These are phyloP conservation scores for Massariosphaeria phaeospora DNA, from an alignment of 495 filamentous ascomycete genomes.

Conservation along the genomic window DNA sequence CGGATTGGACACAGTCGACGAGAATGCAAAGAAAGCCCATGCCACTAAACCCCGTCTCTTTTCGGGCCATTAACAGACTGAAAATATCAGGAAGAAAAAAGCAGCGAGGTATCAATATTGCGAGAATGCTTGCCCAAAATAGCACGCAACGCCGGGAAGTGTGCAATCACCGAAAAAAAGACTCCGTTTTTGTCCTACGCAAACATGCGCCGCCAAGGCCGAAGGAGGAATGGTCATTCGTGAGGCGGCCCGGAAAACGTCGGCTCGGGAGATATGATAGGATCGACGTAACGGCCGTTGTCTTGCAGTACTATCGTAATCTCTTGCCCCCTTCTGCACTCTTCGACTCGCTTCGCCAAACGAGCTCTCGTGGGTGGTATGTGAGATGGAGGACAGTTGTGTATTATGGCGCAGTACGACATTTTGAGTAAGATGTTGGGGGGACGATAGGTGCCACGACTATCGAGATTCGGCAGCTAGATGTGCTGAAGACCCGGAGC, in stretches of 20 bases:
- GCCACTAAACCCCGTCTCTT: constrained; percentile 1
- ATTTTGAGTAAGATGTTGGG: constrained; percentile 1
- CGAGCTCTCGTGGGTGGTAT: neutral
- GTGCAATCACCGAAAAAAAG: constrained; percentile 19
- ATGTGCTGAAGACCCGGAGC: too few relatives aligned
- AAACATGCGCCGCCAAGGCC: constrained; percentile 13
- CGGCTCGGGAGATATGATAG: neutral
- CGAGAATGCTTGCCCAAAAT: constrained; percentile 19
- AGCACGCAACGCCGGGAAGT: constrained; percentile 24
- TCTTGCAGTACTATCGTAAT: neutral
- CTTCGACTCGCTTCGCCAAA: neutral
- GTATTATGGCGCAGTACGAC: neutral
- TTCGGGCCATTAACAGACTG: neutral
- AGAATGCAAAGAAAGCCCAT: neutral
- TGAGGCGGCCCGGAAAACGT: too few relatives aligned
- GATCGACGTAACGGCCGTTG: neutral
- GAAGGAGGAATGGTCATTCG: constrained; percentile 6
- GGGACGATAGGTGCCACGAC: neutral
- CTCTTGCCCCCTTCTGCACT: neutral
- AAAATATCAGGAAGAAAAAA: constrained; percentile 9
- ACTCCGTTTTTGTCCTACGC: constrained; percentile 30
- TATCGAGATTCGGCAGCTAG: too few relatives aligned
- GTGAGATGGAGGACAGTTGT: neutral
- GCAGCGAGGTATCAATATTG: constrained; percentile 28
- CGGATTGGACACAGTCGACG: neutral